Evolutionary conservation across 2,329 filamentous ascomycete genomes (phyloP), one percentile per base, ranked within the genome.

Genomic region (Nemania bipapillata): DNA sequence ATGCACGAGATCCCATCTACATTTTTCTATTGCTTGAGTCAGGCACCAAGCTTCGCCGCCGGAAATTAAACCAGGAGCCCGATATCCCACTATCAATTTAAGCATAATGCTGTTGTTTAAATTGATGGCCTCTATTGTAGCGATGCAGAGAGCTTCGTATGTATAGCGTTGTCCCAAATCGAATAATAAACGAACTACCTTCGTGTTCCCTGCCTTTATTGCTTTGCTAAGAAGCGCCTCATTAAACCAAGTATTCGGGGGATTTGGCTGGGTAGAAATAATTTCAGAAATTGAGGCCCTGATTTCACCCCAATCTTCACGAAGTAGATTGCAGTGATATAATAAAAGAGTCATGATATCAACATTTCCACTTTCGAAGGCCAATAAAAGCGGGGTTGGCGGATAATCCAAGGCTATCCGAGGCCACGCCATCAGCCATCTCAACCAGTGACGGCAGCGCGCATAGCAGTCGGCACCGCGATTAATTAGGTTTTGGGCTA

Each of bases 361-460:
- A 28, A 20, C 30, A 15, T 59, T 37, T 11, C 52, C 40, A 20
- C 62, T 65, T 65, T 55, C 24, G 6, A 69, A 57, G 3, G 66
- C 66, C 2, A 69, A 26, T 32, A 65, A 56, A 17, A 69, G 35
- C 11, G 66, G 66, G 6, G 2, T 69, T 9, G 62, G 8, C 12
- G n/a, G n/a, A n/a, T n/a, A n/a, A n/a, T n/a, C n/a, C n/a, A n/a
- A 62, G 45, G 1, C 8, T 1, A 17, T 24, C 35, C 15, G 47
- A 28, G 22, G 55, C 32, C 30, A 68, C n/a, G 49, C 52, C 52
- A 64, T 6, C n/a, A 30, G 11, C 37, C 17, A 40, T 35, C 28
- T n/a, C 1, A 1, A 5, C 2, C 3, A 9, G 4, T 3, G 22
- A 3, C 28, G 6, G 22, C n/a, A 45, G 24, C 32, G 65, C 40